Conservation (phyloP, 1,139 yeast species). For the Pichia sp. region DNA sequence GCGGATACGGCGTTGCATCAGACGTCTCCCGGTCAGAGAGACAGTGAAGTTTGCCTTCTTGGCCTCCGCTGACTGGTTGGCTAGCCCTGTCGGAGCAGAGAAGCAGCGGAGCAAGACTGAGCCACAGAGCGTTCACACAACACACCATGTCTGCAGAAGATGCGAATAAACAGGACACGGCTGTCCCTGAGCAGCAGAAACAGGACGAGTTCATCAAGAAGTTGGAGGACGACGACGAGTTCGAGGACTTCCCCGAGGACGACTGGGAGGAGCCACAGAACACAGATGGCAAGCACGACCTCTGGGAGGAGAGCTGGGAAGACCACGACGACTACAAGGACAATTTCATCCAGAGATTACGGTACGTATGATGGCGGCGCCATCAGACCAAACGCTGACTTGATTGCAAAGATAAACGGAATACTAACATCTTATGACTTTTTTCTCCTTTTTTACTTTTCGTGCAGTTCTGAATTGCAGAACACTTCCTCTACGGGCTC, state of each 20-base stretch:
- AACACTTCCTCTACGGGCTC: slow-evolving; percentile 2
- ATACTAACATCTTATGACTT: slow-evolving; percentile 12
- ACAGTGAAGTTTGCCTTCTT: too few species aligned
- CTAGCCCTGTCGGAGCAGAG: too few species aligned
- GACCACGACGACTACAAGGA: slow-evolving; percentile 80
- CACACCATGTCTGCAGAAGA: slow-evolving; percentile 5
- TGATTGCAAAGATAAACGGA: background rate
- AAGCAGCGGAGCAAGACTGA: background rate
- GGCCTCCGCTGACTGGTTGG: too few species aligned
- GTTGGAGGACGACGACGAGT: slow-evolving; percentile 88
- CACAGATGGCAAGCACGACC: slow-evolving; percentile 38
- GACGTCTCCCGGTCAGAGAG: too few species aligned
- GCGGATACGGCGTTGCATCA: too few species aligned
- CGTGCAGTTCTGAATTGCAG: slow-evolving; percentile 5
- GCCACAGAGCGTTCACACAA: background rate
- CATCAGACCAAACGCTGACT: too few species aligned
- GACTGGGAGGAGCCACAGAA: slow-evolving; percentile 52
- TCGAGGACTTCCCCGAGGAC: slow-evolving; percentile 91
- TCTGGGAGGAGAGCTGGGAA: slow-evolving; percentile 98
- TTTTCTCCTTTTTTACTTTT: background rate
- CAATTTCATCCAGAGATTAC: slow-evolving; percentile 67
- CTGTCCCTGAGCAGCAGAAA: slow-evolving; percentile 18
- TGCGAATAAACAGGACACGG: background rate
- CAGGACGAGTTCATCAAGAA: slow-evolving; percentile 45
- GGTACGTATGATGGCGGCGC: slow-evolving; percentile 34